phyloP scores from a whole-genome alignment of 768 basidiomycete genomes.

The Panellus pusillus region DNA sequence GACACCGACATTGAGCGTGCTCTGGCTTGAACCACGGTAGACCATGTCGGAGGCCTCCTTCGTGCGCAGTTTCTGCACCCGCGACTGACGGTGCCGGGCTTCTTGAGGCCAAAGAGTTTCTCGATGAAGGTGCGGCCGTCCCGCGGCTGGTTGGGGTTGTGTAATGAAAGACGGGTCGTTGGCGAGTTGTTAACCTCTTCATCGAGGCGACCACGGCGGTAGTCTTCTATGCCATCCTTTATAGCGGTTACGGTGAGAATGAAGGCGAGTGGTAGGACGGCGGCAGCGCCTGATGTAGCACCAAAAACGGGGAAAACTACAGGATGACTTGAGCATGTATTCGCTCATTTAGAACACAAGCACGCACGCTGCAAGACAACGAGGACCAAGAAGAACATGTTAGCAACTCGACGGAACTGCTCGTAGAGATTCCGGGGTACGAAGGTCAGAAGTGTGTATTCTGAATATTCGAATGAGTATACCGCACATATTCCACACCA shows the following conservation, averaged over 20 bases:
- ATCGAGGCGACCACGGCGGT: conserved; percentile 83
- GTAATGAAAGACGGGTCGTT: conserved; percentile 80
- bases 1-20: conserved; percentile 47
- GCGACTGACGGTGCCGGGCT: conserved; percentile 75
- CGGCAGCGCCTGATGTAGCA: conserved; percentile 76
- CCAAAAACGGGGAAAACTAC: conserved; percentile 90
- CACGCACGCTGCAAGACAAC: conserved; percentile 75
- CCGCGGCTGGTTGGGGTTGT: conserved; percentile 82
- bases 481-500: neutral
- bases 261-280: conserved; percentile 83
- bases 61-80: conserved; percentile 82
- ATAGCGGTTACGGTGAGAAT: conserved; percentile 87
- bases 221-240: conserved; percentile 97
- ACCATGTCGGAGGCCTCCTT: conserved; percentile 66
- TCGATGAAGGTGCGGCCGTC: conserved; percentile 79
- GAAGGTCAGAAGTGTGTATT: conserved; percentile 90
- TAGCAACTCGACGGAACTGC: conserved; percentile 92
- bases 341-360: neutral
- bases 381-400: conserved; percentile 87
- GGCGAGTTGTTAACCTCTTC: conserved; percentile 95
- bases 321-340: conserved; percentile 4
- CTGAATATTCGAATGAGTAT: conserved; percentile 35
- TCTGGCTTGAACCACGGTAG: conserved; percentile 44
- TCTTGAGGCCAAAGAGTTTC: conserved; percentile 65
- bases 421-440: conserved; percentile 93